phyloP scores from a whole-genome alignment of 768 basidiomycete species.

The Chalciporus pseudorubinellus region DNA sequence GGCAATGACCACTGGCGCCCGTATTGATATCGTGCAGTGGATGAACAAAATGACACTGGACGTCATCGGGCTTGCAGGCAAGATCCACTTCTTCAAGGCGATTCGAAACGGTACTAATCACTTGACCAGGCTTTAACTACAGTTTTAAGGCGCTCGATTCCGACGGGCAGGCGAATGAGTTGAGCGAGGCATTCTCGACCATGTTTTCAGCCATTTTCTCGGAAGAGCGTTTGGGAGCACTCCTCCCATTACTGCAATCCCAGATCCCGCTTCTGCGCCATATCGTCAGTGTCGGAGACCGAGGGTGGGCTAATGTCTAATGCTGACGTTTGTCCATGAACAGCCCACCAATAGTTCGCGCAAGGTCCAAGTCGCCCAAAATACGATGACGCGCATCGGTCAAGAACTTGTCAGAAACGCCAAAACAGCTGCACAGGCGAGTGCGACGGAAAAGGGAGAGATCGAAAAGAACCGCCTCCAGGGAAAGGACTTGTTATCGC shows the following conservation, averaged over 20 bases:
- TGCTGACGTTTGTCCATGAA: neutral
- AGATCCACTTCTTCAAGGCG: too few relatives aligned
- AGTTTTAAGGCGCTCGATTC: conserved; percentile 33
- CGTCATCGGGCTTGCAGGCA: conserved; percentile 42
- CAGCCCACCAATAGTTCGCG: conserved; percentile 25
- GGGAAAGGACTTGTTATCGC: conserved; percentile 54
- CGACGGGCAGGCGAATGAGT: conserved; percentile 27
- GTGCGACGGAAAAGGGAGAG: conserved; percentile 24
- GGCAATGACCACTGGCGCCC: conserved; percentile 8
- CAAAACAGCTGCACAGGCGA: conserved; percentile 37
- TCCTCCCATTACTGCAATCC: conserved; percentile 33
- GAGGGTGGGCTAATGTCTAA: neutral
- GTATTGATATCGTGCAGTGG: conserved; percentile 35
- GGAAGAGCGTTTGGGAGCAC: neutral
- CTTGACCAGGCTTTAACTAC: conserved; percentile 35
- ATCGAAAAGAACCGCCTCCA: conserved; percentile 34
- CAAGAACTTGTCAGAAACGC: conserved; percentile 46
- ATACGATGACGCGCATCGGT: conserved; percentile 51
- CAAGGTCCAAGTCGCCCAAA: conserved; percentile 27
- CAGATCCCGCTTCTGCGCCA: conserved; percentile 39
- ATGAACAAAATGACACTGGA: too few relatives aligned
- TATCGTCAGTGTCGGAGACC: conserved; percentile 44
- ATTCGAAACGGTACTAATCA: too few relatives aligned
- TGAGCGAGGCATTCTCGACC: conserved; percentile 32
- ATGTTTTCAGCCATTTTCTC: conserved; percentile 12